Conservation (phyloP, 106 monocot species). For the Triglochin maritima region DNA sequence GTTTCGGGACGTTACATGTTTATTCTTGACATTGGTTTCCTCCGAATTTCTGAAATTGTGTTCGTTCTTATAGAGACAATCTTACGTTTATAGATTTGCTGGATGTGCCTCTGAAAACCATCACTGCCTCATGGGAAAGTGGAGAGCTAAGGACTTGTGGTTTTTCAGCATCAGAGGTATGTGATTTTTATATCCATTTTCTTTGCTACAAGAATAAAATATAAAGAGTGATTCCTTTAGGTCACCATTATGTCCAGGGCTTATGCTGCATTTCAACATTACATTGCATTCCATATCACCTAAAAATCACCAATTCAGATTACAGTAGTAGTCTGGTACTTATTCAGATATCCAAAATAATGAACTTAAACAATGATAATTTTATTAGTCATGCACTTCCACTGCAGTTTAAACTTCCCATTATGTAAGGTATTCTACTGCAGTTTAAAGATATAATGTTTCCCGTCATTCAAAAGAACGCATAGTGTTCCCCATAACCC, state of each 20-base stretch:
- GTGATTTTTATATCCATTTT: background rate
- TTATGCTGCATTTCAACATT: background rate
- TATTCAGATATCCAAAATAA: too few relatives aligned
- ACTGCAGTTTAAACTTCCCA: too few relatives aligned
- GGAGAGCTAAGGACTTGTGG: constrained; percentile 59
- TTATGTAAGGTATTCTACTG: too few relatives aligned
- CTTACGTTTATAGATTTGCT: constrained; percentile 48
- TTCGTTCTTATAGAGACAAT: background rate
- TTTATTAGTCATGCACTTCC: too few relatives aligned
- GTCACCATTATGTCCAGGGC: background rate
- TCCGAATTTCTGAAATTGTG: background rate
- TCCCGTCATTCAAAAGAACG: too few relatives aligned
- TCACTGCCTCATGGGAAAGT: constrained; percentile 70
- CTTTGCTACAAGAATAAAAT: background rate
- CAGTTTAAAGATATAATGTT: too few relatives aligned
- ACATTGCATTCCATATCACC: too few relatives aligned
- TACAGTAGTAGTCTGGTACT: too few relatives aligned
- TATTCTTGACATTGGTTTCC: background rate
- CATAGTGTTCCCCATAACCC: too few relatives aligned
- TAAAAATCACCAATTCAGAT: too few relatives aligned
- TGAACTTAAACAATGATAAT: too few relatives aligned
- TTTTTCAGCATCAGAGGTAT: constrained; percentile 80
- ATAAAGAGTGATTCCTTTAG: background rate
- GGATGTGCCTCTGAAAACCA: constrained; percentile 85
- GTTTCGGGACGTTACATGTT: too few relatives aligned